These are phyloP conservation scores for Penicillium sclerotigenum DNA, from an alignment of 2,329 filamentous ascomycete species.

Conservation along the genomic window DNA sequence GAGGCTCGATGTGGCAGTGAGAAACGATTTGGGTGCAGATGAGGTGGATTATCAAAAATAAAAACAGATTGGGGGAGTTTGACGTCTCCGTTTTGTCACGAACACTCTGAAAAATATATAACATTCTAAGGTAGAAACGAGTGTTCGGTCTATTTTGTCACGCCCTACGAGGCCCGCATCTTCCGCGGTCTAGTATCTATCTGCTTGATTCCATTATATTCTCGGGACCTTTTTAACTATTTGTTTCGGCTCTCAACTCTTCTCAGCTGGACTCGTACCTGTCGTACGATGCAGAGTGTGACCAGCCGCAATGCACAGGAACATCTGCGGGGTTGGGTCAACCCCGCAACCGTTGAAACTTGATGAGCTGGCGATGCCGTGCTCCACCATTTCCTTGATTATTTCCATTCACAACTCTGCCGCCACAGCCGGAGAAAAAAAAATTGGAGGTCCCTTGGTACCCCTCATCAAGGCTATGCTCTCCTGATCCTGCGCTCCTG, in stretches of 20 bases:
- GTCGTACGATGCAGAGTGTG: neutral
- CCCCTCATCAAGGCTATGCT: conserved; percentile 1
- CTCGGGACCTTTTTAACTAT: neutral
- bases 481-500: neutral
- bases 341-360: conserved; percentile 16
- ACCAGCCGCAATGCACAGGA: conserved; percentile 6
- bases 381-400: conserved; percentile 19
- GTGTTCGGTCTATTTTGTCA: neutral
- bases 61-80: conserved; percentile 22
- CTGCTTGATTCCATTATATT: no score
- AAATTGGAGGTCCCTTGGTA: neutral
- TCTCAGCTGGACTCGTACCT: neutral
- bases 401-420: neutral
- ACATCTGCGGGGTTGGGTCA: conserved; percentile 18
- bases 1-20: conserved; percentile 36
- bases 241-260: neutral
- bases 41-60: conserved; percentile 13
- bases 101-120: conserved; percentile 1
- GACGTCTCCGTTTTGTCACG: conserved; percentile 18
- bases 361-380: conserved; percentile 23
- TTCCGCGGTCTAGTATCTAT: neutral
- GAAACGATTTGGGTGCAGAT: conserved; percentile 29
- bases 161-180: conserved; percentile 1
- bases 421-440: conserved; percentile 11
- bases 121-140: no score